phyloP scores from a whole-genome alignment of 805 yeast genomes.

The Scheffersomyces coipomensis region DNA sequence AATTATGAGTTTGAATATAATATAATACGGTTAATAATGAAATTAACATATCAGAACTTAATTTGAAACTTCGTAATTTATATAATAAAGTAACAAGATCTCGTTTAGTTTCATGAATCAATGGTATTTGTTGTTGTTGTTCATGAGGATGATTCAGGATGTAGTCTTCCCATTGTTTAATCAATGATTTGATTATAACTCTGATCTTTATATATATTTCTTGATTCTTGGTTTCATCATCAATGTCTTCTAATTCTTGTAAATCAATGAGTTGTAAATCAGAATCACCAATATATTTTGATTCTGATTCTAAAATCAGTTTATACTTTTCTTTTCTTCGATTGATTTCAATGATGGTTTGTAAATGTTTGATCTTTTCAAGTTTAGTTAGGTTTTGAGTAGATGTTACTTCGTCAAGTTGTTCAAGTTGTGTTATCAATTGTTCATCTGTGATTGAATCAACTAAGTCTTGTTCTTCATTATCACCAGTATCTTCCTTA shows the following conservation, averaged over 20 bases:
- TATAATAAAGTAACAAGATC: slow-evolving; percentile 53
- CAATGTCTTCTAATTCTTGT: background rate
- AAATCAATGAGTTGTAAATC: background rate
- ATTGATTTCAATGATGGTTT: background rate
- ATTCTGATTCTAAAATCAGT: slow-evolving; percentile 7
- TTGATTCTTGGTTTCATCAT: slow-evolving; percentile 1
- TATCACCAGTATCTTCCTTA: slow-evolving; percentile 10
- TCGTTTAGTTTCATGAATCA: slow-evolving; percentile 34
- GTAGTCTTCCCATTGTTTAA: slow-evolving; percentile 42
- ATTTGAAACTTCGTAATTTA: slow-evolving; percentile 28
- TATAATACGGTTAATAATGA: slow-evolving; percentile 60
- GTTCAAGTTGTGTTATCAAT: slow-evolving; percentile 16
- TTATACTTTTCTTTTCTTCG: slow-evolving; percentile 9
- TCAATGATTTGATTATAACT: slow-evolving; percentile 43
- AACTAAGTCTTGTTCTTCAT: slow-evolving; percentile 2
- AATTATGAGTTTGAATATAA: slow-evolving; percentile 56
- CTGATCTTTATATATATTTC: slow-evolving; percentile 39
- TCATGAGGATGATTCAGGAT: slow-evolving; percentile 6
- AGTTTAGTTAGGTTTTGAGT: slow-evolving; percentile 10
- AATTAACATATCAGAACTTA: slow-evolving; percentile 47
- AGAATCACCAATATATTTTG: background rate
- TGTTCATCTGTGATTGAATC: slow-evolving; percentile 22
- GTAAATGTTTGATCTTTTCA: slow-evolving; percentile 12
- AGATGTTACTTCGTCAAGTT: slow-evolving; percentile 12
- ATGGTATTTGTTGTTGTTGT: slow-evolving; percentile 8